Evolutionary conservation across 2,329 filamentous ascomycete species (phyloP), one percentile per base, ranked within the genome.

Genomic region (Pseudogymnoascus sp.): DNA sequence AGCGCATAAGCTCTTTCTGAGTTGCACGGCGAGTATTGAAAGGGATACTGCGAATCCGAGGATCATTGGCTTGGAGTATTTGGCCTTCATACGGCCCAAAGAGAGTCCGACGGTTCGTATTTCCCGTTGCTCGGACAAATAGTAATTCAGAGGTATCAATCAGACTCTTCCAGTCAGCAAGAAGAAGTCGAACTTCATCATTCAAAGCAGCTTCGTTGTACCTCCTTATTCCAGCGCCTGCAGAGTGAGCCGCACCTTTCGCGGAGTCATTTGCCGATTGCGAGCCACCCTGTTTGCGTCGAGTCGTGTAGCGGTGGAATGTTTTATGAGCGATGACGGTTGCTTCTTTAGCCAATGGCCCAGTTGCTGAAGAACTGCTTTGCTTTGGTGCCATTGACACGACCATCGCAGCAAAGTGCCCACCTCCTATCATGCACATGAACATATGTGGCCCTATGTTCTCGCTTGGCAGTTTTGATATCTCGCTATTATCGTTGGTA

Each of bases 361-460:
- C 89, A 14, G 82, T 78, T 11, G 84, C 79, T 2, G 81, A 80
- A 61, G 85, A 85, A 72, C 90, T 93, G 38, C 85, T 84, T 62
- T 89, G 80, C 66, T 92, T 90, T 0, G 95, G 93, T 0, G 91
- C 86, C 3, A 97, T 82, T 0, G 92, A 92, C 9, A 99, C 90
- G 9, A 97, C 82, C 93, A 97, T 97, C 60, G 90, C 95, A 0
- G 95, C 95, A 72, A 99, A 99, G 74, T 99, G 95, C 0, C 95
- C 95, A 65, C 95, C 95, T 23, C 95, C 95, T 60, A 99, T 96
- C 95, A 99, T 99, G 76, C 93, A 97, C 59, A 99, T 83, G 73
- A 99, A 97, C 60, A 96, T 86, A 73, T 97, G 93, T 1, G 92
- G 91, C 6, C 88, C 87, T 23, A 86, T 84, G 72, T 88, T 85